Evolutionary conservation across 106 monocot species (phyloP).

Genomic region (Dioscorea alata): DNA sequence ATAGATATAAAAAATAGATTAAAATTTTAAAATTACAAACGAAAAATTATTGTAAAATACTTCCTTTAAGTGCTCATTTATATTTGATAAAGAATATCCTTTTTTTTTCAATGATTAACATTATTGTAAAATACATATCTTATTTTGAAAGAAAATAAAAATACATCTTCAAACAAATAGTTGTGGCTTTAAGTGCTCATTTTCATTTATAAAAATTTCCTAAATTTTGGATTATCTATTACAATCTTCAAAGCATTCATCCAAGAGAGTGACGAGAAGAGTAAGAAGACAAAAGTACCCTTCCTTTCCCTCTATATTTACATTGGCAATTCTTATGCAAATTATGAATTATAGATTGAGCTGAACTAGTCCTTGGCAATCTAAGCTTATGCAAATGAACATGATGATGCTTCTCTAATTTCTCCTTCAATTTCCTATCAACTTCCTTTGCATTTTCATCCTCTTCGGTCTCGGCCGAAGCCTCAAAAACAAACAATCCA

Average conservation of each 20-base stretch:
- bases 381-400: neutral
- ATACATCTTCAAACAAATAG: no score
- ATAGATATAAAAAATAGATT: no score
- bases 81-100: no score
- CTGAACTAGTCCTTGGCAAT: neutral
- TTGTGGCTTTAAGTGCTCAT: no score
- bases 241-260: neutral
- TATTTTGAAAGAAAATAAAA: no score
- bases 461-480: neutral
- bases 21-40: no score
- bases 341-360: neutral
- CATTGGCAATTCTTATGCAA: neutral
- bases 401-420: neutral
- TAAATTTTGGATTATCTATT: neutral
- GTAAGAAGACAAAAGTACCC: neutral
- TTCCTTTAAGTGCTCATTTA: no score
- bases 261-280: neutral
- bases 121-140: no score
- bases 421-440: conserved; percentile 2
- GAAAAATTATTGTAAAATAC: no score
- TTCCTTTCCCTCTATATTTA: neutral
- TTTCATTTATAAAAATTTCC: no score
- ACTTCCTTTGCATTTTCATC: conserved; percentile 1
- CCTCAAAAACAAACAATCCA: conserved; percentile 29
- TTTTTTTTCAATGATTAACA: no score